phyloP scores from a whole-genome alignment of 2,329 filamentous ascomycete genomes.

The Pseudogymnoascus sp. region DNA sequence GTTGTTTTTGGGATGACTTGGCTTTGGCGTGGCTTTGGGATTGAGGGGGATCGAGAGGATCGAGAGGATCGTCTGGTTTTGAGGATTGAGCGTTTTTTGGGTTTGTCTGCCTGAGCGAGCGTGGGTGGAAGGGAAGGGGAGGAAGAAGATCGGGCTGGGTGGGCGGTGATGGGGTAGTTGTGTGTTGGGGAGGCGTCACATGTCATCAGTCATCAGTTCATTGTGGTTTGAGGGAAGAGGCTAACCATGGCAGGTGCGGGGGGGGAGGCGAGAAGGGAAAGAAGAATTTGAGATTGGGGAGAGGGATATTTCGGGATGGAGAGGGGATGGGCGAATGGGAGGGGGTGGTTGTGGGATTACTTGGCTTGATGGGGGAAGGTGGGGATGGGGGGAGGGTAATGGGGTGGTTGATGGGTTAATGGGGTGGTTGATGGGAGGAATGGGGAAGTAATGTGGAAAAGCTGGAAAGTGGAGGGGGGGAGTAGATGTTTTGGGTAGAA shows the following conservation, averaged over 20 bases:
- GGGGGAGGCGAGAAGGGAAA: background rate
- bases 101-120: background rate
- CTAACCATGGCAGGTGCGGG: slow-evolving; percentile 1
- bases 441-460: background rate
- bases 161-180: background rate
- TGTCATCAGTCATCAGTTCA: background rate
- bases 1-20: background rate
- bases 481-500: background rate
- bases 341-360: background rate
- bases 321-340: background rate
- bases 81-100: background rate
- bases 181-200: background rate
- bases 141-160: background rate
- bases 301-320: background rate
- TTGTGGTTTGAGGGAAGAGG: background rate
- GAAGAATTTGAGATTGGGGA: background rate
- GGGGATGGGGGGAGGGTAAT: background rate
- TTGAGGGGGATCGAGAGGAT: background rate
- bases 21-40: slow-evolving; percentile 2
- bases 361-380: background rate
- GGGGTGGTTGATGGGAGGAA: background rate
- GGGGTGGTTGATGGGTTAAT: too few species aligned
- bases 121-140: background rate
- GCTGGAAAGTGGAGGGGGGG: background rate
- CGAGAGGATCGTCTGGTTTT: too few species aligned